Percentiles rank a stretch among this genome's conserved stretches.
Evolutionary conservation across 2,329 filamentous ascomycete genomes (phyloP).

Genomic region (Aspergillus latus): DNA sequence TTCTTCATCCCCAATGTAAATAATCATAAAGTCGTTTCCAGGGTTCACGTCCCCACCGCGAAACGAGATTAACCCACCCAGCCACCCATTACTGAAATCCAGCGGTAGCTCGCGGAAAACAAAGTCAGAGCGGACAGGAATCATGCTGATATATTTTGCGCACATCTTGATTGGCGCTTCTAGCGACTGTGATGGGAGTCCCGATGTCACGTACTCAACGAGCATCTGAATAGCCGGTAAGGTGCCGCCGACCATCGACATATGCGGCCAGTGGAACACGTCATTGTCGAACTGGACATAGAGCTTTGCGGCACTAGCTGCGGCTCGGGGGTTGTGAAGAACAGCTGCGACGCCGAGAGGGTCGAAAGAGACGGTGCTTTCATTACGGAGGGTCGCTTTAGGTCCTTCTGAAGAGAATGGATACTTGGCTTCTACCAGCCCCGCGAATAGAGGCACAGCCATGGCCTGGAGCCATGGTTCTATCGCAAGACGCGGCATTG

Average conservation of each 20-base stretch:
- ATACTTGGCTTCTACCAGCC: slow-evolving; percentile 13
- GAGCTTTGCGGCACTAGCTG: slow-evolving; percentile 30
- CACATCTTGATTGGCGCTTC: slow-evolving; percentile 27
- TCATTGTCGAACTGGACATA: slow-evolving; percentile 31
- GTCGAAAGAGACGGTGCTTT: slow-evolving; percentile 30
- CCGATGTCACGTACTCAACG: slow-evolving; percentile 31
- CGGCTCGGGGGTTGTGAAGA: slow-evolving; percentile 32
- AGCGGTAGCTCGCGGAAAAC: slow-evolving; percentile 34
- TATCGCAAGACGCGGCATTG: slow-evolving; percentile 4
- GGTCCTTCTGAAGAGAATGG: slow-evolving; percentile 16
- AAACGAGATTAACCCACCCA: slow-evolving; percentile 29
- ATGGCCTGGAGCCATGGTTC: slow-evolving; percentile 9
- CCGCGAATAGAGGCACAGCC: slow-evolving; percentile 2
- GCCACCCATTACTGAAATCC: slow-evolving; percentile 31
- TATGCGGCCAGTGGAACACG: slow-evolving; percentile 34
- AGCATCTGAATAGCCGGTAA: slow-evolving; percentile 33
- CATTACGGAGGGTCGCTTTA: slow-evolving; percentile 18
- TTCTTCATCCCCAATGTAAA: slow-evolving; percentile 23
- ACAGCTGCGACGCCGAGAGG: slow-evolving; percentile 36
- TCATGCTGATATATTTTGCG: slow-evolving; percentile 26
- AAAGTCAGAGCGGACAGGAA: slow-evolving; percentile 31
- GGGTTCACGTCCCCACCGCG: slow-evolving; percentile 23
- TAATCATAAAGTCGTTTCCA: slow-evolving; percentile 33
- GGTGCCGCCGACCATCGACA: slow-evolving; percentile 34
- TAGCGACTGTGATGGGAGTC: slow-evolving; percentile 25